Evolutionary conservation across 306 rosid species (phyloP), one percentile per base, ranked within the genome.

Genomic region (Corylus americana): DNA sequence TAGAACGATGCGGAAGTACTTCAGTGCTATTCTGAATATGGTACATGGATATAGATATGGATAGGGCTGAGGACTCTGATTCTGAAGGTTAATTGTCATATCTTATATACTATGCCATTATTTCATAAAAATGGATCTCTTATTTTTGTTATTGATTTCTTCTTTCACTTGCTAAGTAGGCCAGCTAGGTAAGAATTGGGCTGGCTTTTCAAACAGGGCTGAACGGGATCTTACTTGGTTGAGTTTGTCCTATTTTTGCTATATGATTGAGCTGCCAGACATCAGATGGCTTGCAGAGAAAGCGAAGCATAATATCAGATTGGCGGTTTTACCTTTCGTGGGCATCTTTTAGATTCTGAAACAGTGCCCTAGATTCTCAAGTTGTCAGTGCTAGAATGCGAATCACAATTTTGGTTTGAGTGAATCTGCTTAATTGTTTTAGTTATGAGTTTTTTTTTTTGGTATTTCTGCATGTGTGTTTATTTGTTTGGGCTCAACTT

Each of bases 201-300:
- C 42, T 13, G 10, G 7, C 1, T 27, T 58, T 11, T 25, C 16
- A 29, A 31, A 7, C 8, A 62, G 7, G 2, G 25, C 18, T 62
- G 22, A 54, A 18, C n/a, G 1, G 58, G 58, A 27, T 62, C 44
- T 62, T 61, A 1, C 39, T 61, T 61, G 17, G 5, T 25, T 61
- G 14, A 62, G 25, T 31, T 62, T 62, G 37, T 29, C 68, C 68
- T 27, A 11, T 27, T 11, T 3, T 27, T 27, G 68, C 0, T 62
- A 62, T 62, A 27, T 27, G 68, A 62, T 29, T 62, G 68, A 62
- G 68, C 68, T 62, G 44, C 37, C 68, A 62, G 17, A 27, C n/a
- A 27, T 62, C 18, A 29, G 11, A 62, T 27, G 25, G 18, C 42
- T 62, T 27, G 37, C 68, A 25, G 68, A 27, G 11, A 62, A 42